Evolutionary conservation across 495 filamentous ascomycete species (phyloP).

Genomic region (Penicillium paxilli): DNA sequence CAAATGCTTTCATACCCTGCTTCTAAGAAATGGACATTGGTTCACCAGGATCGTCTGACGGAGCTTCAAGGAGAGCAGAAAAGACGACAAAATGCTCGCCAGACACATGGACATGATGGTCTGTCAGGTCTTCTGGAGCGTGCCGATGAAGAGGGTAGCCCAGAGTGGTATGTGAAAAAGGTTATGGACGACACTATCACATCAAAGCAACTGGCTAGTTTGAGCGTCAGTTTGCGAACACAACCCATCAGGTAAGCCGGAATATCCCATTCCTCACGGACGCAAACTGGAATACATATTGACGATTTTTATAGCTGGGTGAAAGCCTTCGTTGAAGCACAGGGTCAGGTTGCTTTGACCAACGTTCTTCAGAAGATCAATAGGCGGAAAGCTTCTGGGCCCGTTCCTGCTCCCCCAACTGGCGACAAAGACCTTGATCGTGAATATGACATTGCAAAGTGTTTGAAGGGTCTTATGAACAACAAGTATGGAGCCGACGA

Average conservation of each 20-base stretch:
- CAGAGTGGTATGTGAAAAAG: constrained; percentile 97
- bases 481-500: constrained; percentile 98
- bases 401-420: constrained; percentile 60
- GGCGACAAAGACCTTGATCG: constrained; percentile 87
- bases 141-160: constrained; percentile 91
- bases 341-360: constrained; percentile 94
- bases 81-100: constrained; percentile 68
- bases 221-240: constrained; percentile 91
- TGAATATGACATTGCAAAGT: constrained; percentile 98
- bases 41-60: constrained; percentile 90
- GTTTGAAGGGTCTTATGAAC: constrained; percentile 96
- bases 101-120: constrained; percentile 61
- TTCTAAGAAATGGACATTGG: constrained; percentile 94
- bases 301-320: constrained; percentile 66
- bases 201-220: constrained; percentile 82
- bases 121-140: constrained; percentile 65
- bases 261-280: not conserved
- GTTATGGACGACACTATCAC: constrained; percentile 95
- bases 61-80: constrained; percentile 96
- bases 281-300: not conserved
- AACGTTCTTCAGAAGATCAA: constrained; percentile 94
- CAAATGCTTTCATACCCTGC: constrained; percentile 95
- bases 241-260: constrained; percentile 77
- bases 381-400: constrained; percentile 74
- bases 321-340: constrained; percentile 92